Percentiles rank a stretch among this genome's conserved stretches.
Evolutionary conservation across 768 basidiomycete genomes (phyloP).

Genomic region (Rossbeevera mucosa): DNA sequence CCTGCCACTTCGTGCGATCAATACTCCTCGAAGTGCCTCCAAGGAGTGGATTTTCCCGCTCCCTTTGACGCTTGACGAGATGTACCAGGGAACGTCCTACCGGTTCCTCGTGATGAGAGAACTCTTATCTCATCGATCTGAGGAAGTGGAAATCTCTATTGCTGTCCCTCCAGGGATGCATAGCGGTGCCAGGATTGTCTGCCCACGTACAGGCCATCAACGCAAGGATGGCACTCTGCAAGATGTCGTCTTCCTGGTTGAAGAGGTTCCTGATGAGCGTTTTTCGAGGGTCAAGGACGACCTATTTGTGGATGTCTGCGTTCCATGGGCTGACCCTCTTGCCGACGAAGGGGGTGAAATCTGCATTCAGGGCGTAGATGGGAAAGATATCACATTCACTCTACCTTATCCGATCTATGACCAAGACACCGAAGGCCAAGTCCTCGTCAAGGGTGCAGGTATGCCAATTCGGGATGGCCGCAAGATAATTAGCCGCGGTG

Average conservation of each 20-base stretch:
- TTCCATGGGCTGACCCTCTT: slow-evolving; percentile 53
- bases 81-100: slow-evolving; percentile 52
- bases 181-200: slow-evolving; percentile 54
- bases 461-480: slow-evolving; percentile 61
- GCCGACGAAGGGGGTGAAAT: slow-evolving; percentile 45
- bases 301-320: slow-evolving; percentile 48
- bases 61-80: slow-evolving; percentile 55
- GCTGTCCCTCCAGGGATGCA: slow-evolving; percentile 60
- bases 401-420: slow-evolving; percentile 52
- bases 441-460: slow-evolving; percentile 55
- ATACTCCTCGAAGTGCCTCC: slow-evolving; percentile 36
- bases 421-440: slow-evolving; percentile 45
- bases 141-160: slow-evolving; percentile 55
- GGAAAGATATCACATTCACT: slow-evolving; percentile 45
- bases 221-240: slow-evolving; percentile 51
- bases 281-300: slow-evolving; percentile 57
- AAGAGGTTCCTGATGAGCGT: slow-evolving; percentile 52
- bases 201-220: slow-evolving; percentile 65
- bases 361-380: slow-evolving; percentile 53
- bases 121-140: slow-evolving; percentile 43
- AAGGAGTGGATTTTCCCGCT: slow-evolving; percentile 70
- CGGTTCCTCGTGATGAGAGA: slow-evolving; percentile 58
- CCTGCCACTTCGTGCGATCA: slow-evolving; percentile 36
- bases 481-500: slow-evolving; percentile 51
- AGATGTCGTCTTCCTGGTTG: slow-evolving; percentile 63